phyloP scores from a whole-genome alignment of 1,284 basidiomycete species.

The Pisolithus thermaeus region DNA sequence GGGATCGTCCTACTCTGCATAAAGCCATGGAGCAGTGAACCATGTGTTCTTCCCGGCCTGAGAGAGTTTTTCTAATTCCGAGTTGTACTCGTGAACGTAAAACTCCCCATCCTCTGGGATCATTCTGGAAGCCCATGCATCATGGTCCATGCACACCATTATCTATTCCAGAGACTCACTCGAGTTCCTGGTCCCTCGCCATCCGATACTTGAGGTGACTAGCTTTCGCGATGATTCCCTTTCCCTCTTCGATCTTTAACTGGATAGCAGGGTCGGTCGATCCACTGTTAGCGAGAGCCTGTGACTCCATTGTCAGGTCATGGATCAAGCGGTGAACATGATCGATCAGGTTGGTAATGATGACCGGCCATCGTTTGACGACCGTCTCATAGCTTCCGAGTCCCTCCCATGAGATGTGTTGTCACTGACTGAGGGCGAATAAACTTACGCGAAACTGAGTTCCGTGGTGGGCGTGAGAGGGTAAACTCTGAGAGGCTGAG shows the following conservation, averaged over 20 bases:
- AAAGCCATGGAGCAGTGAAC: conserved; percentile 93
- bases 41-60: conserved; percentile 64
- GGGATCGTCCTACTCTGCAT: conserved; percentile 66
- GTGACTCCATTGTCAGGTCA: conserved; percentile 29
- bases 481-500: not conserved
- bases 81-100: conserved; percentile 67
- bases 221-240: conserved; percentile 69
- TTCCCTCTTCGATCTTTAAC: conserved; percentile 58
- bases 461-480: not conserved
- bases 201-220: conserved; percentile 84
- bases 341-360: conserved; percentile 73
- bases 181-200: conserved; percentile 66
- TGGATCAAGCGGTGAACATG: conserved; percentile 49
- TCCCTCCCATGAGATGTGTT: not conserved
- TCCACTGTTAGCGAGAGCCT: conserved; percentile 1
- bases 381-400: conserved; percentile 40
- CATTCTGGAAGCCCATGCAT: conserved; percentile 36
- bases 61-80: conserved; percentile 52
- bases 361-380: conserved; percentile 78
- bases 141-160: not conserved
- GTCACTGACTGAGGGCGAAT: not conserved
- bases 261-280: conserved; percentile 15
- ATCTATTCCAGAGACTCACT: conserved; percentile 43
- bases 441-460: not conserved
- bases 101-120: conserved; percentile 72